These are phyloP conservation scores for Sanghuangporus sanghuang DNA, from an alignment of 1,284 basidiomycete genomes.

Conservation along the genomic window DNA sequence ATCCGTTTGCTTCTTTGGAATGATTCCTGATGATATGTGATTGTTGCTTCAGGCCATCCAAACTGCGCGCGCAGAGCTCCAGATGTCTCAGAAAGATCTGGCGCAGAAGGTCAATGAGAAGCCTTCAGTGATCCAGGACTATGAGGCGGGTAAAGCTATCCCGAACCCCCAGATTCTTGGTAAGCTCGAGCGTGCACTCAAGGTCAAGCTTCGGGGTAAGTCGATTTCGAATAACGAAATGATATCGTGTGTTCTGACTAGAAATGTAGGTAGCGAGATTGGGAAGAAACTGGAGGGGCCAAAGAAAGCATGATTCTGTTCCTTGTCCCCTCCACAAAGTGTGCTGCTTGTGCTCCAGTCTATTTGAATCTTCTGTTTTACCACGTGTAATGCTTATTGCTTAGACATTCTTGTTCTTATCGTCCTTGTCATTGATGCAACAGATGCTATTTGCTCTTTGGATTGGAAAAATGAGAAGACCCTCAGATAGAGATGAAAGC, in stretches of 20 bases:
- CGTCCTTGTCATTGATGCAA: not conserved
- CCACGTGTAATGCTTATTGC: not conserved
- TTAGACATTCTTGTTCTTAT: not conserved
- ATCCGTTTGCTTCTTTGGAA: not conserved
- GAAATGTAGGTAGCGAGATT: conserved; percentile 58
- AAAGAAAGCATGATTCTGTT: conserved; percentile 1
- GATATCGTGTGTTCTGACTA: not conserved
- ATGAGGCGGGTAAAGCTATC: conserved; percentile 85
- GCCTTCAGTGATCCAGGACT: conserved; percentile 82
- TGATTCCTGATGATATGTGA: not conserved
- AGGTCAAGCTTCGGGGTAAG: conserved; percentile 89
- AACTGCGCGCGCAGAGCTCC: conserved; percentile 71
- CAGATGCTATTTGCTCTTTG: not conserved
- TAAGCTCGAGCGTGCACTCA: conserved; percentile 88
- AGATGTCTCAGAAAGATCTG: conserved; percentile 89
- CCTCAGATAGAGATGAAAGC: not conserved
- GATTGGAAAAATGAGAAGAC: not conserved
- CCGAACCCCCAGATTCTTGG: conserved; percentile 87
- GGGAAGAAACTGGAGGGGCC: conserved; percentile 74
- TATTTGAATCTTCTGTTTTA: not conserved
- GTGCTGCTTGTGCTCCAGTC: not conserved
- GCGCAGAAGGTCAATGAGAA: conserved; percentile 93
- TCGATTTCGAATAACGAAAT: conserved; percentile 18
- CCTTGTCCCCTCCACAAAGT: not conserved
- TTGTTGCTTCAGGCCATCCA: conserved; percentile 64